Evolutionary conservation across 441 rosid species (phyloP).

Genomic region (Gossypium davidsonii): DNA sequence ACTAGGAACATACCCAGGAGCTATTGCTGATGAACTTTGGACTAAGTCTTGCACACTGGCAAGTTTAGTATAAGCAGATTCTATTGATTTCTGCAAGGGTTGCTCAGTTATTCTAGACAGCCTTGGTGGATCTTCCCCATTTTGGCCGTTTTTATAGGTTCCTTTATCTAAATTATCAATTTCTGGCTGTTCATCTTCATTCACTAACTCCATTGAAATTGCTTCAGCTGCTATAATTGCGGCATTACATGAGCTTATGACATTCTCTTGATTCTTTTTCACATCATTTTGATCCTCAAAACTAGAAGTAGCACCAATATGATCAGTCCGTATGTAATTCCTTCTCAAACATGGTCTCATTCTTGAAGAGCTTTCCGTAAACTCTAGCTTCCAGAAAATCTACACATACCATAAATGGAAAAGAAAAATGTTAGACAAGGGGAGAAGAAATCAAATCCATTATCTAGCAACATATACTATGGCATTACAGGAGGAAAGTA

Average conservation of each 20-base stretch:
- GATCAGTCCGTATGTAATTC: conserved; percentile 77
- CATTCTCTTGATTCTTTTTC: conserved; percentile 41
- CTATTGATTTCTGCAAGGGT: conserved; percentile 38
- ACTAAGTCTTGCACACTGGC: conserved; percentile 43
- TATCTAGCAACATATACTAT: conserved; percentile 11
- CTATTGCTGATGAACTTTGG: conserved; percentile 52
- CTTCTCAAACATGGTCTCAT: conserved; percentile 88
- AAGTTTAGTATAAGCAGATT: conserved; percentile 43
- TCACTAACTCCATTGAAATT: conserved; percentile 62
- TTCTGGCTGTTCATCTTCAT: conserved; percentile 77
- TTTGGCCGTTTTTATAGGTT: conserved; percentile 33
- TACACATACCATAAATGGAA: conserved; percentile 26
- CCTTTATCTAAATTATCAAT: conserved; percentile 50
- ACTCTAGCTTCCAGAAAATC: conserved; percentile 97
- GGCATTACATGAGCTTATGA: conserved; percentile 43
- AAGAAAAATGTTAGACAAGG: conserved; percentile 4
- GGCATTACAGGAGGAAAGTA: neutral
- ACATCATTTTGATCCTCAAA: conserved; percentile 53
- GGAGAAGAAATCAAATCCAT: conserved; percentile 7
- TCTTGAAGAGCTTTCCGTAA: conserved; percentile 90
- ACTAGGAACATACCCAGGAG: conserved; percentile 87
- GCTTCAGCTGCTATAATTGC: conserved; percentile 84
- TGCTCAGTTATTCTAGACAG: conserved; percentile 44
- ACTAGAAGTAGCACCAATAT: conserved; percentile 88
- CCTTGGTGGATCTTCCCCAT: conserved; percentile 39